Base-by-base conservation (phyloP, 2,329 filamentous ascomycete genomes). In the Pseudogymnoascus sp. region DNA sequence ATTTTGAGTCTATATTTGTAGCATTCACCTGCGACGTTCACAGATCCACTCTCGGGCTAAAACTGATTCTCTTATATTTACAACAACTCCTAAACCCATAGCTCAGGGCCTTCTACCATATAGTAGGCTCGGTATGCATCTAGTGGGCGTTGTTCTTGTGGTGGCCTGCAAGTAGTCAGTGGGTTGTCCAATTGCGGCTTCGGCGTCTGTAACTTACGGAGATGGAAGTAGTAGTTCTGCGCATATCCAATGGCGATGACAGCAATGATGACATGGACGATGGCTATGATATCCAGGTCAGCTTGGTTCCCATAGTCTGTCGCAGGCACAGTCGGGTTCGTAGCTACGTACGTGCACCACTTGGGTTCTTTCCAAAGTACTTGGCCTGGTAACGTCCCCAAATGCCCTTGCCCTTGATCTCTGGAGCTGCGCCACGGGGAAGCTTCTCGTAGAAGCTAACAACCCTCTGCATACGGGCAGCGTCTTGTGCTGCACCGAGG, bases 121-220 rank as follows among this genome's bases (percentile, higher is more conserved):
- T 55, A 55, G 49, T 55, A 55, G 49, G 49, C n/a, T 33, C 49
- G 49, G 28, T 33, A 39, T 60, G 55, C 64, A 65, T 75, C 82
- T 95, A 99, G 84, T 99, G 94, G 72, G 91, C 90, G 79, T 99
- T 95, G 89, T 99, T 97, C 90, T 99, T 99, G 90, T 97, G 93
- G 86, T 99, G 93, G 73, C 94, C 94, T 99, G 52, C 64, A 49
- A 62, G 33, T 67, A 16, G 67, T 74, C 67, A 72, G 66, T 62
- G 49, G 25, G 16, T 22, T 55, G 49, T 55, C 28, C 28, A 33
- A 55, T 33, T 33, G 49, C 49, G 49, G n/a, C 36, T 28, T 11
- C 30, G 38, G 49, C 33, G n/a, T 25, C 49, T 33, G 25, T 62
- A 62, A 86, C 91, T 79, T 87, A 99, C 94, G 91, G 74, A 99